phyloP scores from a whole-genome alignment of 805 yeast species.

The Lachancea mirantina region DNA sequence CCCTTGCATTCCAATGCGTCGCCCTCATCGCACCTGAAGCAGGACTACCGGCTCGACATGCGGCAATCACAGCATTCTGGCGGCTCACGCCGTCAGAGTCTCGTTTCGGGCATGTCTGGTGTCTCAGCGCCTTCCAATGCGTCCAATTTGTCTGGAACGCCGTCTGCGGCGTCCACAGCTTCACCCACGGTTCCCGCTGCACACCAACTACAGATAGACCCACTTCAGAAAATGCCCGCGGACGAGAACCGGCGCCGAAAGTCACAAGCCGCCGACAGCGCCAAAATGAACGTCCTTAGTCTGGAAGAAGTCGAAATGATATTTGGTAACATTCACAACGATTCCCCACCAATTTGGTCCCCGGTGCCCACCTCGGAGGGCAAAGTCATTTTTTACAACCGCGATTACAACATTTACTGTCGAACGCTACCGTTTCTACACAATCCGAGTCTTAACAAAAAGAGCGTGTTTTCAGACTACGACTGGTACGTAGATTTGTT shows the following conservation, averaged over 20 bases:
- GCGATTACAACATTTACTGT: conserved; percentile 53
- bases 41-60: conserved; percentile 10
- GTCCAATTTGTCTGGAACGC: conserved; percentile 1
- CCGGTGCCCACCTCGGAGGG: conserved; percentile 50
- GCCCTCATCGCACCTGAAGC: conserved; percentile 8
- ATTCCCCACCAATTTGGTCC: conserved; percentile 47
- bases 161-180: conserved; percentile 29
- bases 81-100: conserved; percentile 16
- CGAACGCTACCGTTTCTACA: conserved; percentile 48
- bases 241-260: conserved; percentile 37
- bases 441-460: conserved; percentile 32
- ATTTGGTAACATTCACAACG: conserved; percentile 29
- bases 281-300: conserved; percentile 26
- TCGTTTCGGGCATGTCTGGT: neutral
- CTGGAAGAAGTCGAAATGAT: conserved; percentile 34
- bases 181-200: conserved; percentile 11
- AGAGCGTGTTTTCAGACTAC: conserved; percentile 27
- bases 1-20: conserved; percentile 10
- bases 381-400: conserved; percentile 51
- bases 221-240: conserved; percentile 8
- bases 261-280: conserved; percentile 45
- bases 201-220: conserved; percentile 7
- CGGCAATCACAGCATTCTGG: conserved; percentile 3
- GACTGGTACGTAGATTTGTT: conserved; percentile 26
- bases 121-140: conserved; percentile 4